Percentiles rank a stretch among this genome's conserved stretches.
These are phyloP conservation scores for Suaeda aralocaspica DNA, from an alignment of 148 eudicot genomes.

Conservation along the genomic window DNA sequence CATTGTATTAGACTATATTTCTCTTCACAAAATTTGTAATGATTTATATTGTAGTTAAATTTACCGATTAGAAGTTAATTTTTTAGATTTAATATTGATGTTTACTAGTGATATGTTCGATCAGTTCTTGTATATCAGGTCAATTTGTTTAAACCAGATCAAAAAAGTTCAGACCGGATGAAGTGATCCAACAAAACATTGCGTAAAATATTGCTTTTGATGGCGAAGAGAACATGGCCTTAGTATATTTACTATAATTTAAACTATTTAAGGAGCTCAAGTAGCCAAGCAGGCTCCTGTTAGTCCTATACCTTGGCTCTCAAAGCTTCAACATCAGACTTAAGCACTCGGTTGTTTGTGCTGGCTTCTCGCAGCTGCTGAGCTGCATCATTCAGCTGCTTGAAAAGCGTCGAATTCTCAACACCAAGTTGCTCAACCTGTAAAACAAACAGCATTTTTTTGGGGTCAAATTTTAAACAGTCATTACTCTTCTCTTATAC, in stretches of 20 bases:
- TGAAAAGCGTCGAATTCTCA: slow-evolving; percentile 58
- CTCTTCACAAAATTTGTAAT: no score
- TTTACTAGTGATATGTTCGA: no score
- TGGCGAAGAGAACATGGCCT: no score
- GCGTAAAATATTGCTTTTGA: not conserved
- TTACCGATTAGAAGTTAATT: no score
- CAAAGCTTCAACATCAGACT: slow-evolving; percentile 88
- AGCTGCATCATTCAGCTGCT: slow-evolving; percentile 65
- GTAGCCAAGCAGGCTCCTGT: not conserved
- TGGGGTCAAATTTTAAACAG: not conserved
- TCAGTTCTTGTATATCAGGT: no score
- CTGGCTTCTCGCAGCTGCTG: slow-evolving; percentile 76
- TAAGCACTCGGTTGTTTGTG: slow-evolving; percentile 83
- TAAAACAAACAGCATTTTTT: not conserved
- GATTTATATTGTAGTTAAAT: no score
- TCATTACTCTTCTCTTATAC: not conserved
- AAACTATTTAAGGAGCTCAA: not conserved
- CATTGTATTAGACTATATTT: no score
- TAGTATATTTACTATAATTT: no score
- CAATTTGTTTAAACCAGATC: no score
- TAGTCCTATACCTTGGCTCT: slow-evolving; percentile 75
- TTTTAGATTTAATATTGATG: no score
- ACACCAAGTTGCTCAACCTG: slow-evolving; percentile 75
- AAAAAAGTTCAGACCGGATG: no score
- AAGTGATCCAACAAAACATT: no score